Evolutionary conservation across 495 filamentous ascomycete genomes (phyloP).

Genomic region (Penicillium macrosclerotiorum): DNA sequence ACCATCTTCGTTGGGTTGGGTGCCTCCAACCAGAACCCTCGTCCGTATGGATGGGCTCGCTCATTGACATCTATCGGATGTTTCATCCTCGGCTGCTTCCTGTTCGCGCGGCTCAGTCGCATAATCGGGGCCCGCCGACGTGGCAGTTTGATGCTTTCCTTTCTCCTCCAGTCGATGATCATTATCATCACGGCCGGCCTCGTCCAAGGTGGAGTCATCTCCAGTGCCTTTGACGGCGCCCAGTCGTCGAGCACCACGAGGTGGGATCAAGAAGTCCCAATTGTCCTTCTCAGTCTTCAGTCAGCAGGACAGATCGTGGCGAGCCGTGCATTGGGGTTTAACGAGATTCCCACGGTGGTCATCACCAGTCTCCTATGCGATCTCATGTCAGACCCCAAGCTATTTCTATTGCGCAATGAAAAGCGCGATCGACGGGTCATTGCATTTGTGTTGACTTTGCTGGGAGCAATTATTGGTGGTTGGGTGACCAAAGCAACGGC

Average conservation of each 20-base stretch:
- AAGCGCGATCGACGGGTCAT: constrained; percentile 61
- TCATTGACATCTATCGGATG: constrained; percentile 53
- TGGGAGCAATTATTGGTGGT: constrained; percentile 61
- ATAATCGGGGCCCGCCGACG: constrained; percentile 36
- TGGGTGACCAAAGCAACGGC: constrained; percentile 56
- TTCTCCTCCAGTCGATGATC: constrained; percentile 51
- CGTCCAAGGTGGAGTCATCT: constrained; percentile 43
- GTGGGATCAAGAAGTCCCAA: constrained; percentile 39
- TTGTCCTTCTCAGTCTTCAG: constrained; percentile 66
- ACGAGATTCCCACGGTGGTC: constrained; percentile 70
- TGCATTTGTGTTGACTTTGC: constrained; percentile 53
- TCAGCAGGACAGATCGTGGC: constrained; percentile 67
- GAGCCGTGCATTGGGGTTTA: constrained; percentile 58
- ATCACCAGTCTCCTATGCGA: constrained; percentile 67
- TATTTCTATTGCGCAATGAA: constrained; percentile 55
- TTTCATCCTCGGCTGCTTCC: constrained; percentile 52
- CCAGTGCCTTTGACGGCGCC: constrained; percentile 22
- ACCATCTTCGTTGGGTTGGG: constrained; percentile 63
- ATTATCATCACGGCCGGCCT: constrained; percentile 55
- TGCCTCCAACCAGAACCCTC: constrained; percentile 48
- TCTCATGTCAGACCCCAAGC: constrained; percentile 55
- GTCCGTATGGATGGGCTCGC: constrained; percentile 56
- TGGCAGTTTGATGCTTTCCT: constrained; percentile 49
- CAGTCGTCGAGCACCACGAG: constrained; percentile 1
- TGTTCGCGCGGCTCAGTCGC: constrained; percentile 36